Evolutionary conservation across 2,329 filamentous ascomycete species (phyloP), one percentile per base, ranked within the genome.

Genomic region (Cercospora sp.): DNA sequence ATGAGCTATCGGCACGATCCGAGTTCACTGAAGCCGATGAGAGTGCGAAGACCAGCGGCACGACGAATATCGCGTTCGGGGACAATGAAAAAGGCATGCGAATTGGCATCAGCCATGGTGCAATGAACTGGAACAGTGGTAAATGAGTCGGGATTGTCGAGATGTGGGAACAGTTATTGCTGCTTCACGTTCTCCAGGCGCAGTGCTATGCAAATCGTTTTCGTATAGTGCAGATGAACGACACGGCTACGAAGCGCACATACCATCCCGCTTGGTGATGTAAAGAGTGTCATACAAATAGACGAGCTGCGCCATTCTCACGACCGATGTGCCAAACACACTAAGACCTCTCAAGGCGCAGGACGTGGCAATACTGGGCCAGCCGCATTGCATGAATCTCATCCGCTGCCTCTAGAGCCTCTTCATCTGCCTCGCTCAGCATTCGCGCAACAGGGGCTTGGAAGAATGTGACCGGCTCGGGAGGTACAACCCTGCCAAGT

Each of bases 1-100:
- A 8, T 12, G 42, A 48, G 42, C 42, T 48, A 48, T 48, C 42
- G 42, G 5, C 42, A 20, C 42, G 42, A 48, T 48, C 42, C 42
- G 42, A 48, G 42, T 8, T 8, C 42, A 48, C 42, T 48, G 20
- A 48, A 48, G 42, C 16, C 16, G 42, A 48, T 3, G 13, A 48
- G 20, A 48, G 42, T 20, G 42, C 42, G 20, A 48, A 48, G 42
- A 48, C 16, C 42, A 8, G 42, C 42, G 42, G 9, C 73, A 63
- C 80, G 76, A 13, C 74, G 28, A 30, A 30, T 6, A 30, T 30
- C 28, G 7, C 28, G 28, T 30, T 30, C 28, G 28, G 28, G 7
- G 7, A 30, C 28, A 30, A 30, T 30, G 28, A 30, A 30, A 30
- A 30, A 8, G 28, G 28, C 28, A 30, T 30, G 28, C 28, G 7